Conservation (phyloP, 306 rosid genomes). For the Cicer bijugum region DNA sequence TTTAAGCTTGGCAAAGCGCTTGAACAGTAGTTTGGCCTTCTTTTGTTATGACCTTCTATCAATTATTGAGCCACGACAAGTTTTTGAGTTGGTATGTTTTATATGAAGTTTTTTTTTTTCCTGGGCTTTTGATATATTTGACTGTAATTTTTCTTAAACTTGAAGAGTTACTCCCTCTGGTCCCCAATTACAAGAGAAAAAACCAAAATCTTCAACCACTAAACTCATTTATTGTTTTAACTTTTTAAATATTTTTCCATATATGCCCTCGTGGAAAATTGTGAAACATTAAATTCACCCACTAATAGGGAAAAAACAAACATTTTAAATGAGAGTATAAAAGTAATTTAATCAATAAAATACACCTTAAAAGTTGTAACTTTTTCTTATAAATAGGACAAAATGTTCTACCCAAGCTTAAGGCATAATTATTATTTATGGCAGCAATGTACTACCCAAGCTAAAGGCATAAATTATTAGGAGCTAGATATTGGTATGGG, state of each 20-base stretch:
- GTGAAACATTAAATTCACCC: too few relatives aligned
- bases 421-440: neutral
- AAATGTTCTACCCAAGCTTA: neutral
- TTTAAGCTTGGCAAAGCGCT: conserved; percentile 87
- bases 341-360: too few relatives aligned
- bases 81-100: conserved; percentile 87
- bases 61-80: conserved; percentile 96
- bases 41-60: conserved; percentile 96
- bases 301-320: too few relatives aligned
- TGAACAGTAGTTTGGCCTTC: conserved; percentile 98
- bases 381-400: too few relatives aligned
- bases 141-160: neutral
- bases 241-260: too few relatives aligned
- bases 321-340: too few relatives aligned
- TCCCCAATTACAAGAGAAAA: too few relatives aligned
- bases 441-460: neutral
- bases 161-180: neutral
- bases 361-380: too few relatives aligned
- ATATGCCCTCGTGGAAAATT: too few relatives aligned
- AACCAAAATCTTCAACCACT: too few relatives aligned
- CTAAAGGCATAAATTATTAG: neutral
- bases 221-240: too few relatives aligned
- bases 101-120: neutral
- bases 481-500: conserved; percentile 25
- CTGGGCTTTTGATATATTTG: conserved; percentile 5